Conservation (phyloP, 1,284 basidiomycete species). For the Ceratobasidium sp. region DNA sequence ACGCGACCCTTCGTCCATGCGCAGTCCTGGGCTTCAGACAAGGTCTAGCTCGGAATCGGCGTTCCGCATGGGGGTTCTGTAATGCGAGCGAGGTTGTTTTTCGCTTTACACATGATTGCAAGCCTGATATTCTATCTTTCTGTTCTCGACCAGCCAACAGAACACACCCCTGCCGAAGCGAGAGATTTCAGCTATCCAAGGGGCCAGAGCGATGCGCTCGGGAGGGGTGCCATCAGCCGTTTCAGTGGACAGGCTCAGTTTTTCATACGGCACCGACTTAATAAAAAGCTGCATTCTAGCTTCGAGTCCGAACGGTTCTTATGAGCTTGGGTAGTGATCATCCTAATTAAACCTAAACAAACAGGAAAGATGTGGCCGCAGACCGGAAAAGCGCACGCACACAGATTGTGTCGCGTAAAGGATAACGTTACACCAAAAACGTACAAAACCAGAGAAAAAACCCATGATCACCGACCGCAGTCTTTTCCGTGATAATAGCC, state of each 20-base stretch:
- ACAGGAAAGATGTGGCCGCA: neutral
- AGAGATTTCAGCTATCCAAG: slow-evolving; percentile 6
- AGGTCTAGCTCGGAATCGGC: slow-evolving; percentile 10
- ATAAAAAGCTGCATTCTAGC: slow-evolving; percentile 15
- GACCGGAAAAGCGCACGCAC: slow-evolving; percentile 10
- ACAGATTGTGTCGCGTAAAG: neutral
- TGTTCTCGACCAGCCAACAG: slow-evolving; percentile 18
- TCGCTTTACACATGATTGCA: slow-evolving; percentile 4
- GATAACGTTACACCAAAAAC: slow-evolving; percentile 40
- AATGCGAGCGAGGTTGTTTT: neutral
- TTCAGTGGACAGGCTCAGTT: neutral
- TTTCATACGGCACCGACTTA: neutral
- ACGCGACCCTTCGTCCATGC: slow-evolving; percentile 5
- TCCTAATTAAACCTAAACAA: slow-evolving; percentile 13
- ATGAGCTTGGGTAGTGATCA: neutral
- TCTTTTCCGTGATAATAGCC: slow-evolving; percentile 36
- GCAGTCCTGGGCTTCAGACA: slow-evolving; percentile 12
- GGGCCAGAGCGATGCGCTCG: slow-evolving; percentile 1
- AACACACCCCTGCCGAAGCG: slow-evolving; percentile 11
- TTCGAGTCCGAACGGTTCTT: neutral
- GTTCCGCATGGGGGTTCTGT: slow-evolving; percentile 21
- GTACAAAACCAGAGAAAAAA: slow-evolving; percentile 26
- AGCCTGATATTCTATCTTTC: slow-evolving; percentile 7
- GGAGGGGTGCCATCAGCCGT: neutral
- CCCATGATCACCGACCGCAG: slow-evolving; percentile 11